Base-by-base conservation (phyloP, 257 asterid species). In the Anisodus acutangulus region DNA sequence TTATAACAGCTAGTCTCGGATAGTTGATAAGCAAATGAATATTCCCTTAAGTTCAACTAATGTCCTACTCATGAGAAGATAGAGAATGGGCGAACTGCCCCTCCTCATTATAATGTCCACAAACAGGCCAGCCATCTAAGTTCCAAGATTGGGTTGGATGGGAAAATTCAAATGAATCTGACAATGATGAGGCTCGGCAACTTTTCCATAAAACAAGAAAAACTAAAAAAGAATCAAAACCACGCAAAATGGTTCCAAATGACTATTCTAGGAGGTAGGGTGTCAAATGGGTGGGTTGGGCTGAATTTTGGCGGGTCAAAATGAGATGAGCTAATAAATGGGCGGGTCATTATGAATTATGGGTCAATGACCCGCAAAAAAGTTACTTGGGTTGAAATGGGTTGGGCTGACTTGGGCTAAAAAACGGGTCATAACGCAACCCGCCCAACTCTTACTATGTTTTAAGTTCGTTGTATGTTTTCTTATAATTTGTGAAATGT, bases 231-330 rank as follows among this genome's bases (percentile, higher is more conserved):
- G 11, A 47, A 47, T 72, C 57, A 19, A 72, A 71, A 72, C 55
- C 80, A 72, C 13, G 41, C 47, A 22, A 72, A 72, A 47, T 47
- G 59, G 17, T 72, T 72, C 80, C 80, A 47, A 72, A 47, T 72
- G 80, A 72, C 15, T 72, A 72, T 47, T 72, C 59, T 47, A 45
- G 80, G 41, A 72, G 59, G 59, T 72, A 72, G 35, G 35, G 35
- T 31, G 35, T 31, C 35, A 31, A 31, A 31, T 31, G 35, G 1
- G 35, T 1, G 35, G 35, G 35, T 31, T 31, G 35, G 35, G 35
- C 35, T 31, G 35, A 31, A 31, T 31, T 1, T 31, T 31, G 35
- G 35, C 35, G 35, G 35, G 35, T 31, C 35, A 31, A 31, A 31
- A 31, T 31, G 35, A 31, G 35, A 31, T 31, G 35, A 31, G 35